These are phyloP conservation scores for Candida nanaspora DNA, from an alignment of 805 yeast genomes.

Conservation along the genomic window DNA sequence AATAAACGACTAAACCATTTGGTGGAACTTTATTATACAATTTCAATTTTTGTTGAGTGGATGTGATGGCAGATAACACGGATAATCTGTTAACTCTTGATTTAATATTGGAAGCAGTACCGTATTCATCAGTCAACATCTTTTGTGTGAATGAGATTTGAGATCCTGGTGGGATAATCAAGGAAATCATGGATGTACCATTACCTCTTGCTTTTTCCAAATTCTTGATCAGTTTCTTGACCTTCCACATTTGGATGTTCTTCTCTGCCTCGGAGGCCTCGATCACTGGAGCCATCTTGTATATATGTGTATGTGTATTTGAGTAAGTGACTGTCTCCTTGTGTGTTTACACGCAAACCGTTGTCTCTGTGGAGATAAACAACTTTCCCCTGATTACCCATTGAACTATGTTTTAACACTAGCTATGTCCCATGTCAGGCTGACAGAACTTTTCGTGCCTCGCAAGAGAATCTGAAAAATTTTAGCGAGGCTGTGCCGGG, in stretches of 20 bases:
- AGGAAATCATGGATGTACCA: constrained; percentile 98
- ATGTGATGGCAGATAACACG: constrained; percentile 93
- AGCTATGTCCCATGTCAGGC: no score
- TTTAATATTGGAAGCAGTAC: constrained; percentile 97
- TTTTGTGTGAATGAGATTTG: constrained; percentile 84
- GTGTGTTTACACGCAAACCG: no score
- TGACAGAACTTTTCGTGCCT: no score
- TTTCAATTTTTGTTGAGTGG: constrained; percentile 95
- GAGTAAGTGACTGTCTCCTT: no score
- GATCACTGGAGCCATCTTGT: constrained; percentile 27
- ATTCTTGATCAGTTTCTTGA: constrained; percentile 86
- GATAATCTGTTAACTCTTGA: constrained; percentile 96
- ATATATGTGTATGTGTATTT: not conserved
- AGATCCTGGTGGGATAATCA: constrained; percentile 92
- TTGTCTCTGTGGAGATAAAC: no score
- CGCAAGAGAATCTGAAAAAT: not conserved
- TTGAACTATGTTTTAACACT: not conserved
- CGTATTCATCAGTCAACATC: constrained; percentile 96
- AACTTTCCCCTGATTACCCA: no score
- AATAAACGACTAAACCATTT: constrained; percentile 91
- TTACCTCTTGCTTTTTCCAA: constrained; percentile 93
- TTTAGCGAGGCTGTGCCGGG: not conserved
- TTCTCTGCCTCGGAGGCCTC: constrained; percentile 87
- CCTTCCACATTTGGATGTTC: constrained; percentile 98
- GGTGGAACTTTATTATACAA: constrained; percentile 84